Evolutionary conservation across 305 asterid species (phyloP), one percentile per base, ranked within the genome.

Genomic region (Rubia balearica): DNA sequence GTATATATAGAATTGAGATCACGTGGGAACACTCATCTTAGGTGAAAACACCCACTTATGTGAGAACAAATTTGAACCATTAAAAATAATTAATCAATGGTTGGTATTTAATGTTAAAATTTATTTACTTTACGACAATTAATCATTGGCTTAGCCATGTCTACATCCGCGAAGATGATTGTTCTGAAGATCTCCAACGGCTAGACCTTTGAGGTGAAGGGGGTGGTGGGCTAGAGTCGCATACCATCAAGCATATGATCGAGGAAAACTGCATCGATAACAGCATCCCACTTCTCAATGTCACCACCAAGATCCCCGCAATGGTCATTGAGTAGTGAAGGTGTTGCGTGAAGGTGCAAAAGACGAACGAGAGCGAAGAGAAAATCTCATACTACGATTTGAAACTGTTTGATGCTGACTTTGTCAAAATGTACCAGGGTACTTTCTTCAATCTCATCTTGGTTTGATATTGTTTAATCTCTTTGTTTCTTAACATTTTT

Each of bases 251-350:
- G 70, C 87, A 88, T 60, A 81, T 88, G 89, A 80, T 88, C 38
- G 95, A 86, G 71, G 86, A 83, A 48, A 70, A 78, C 62, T 86
- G 90, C 55, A 89, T 87, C 43, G 82, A 82, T 69, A 78, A 48
- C 66, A 67, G 53, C 46, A 84, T 86, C 30, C 91, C 90, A 3
- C 76, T 88, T 0, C 87, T 88, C 0, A 84, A 84, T 75, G 88
- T 88, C 16, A 82, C 83, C 2, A 80, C 86, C 68, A 82, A 73
- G 81, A 86, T 86, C 81, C 68, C 86, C 16, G 78, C 89, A 0
- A 88, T 83, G 82, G 91, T 86, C 8, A 81, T 88, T 27, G 88
- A 88, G 78, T 86, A 84, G 75, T 88, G 90, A 75, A 86, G 80
- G 80, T 76, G 81, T 11, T 89, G 84, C 27, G 90, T 83, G 0